Evolutionary conservation across 495 filamentous ascomycete genomes (phyloP).

Genomic region (Penicillium coprophilum): DNA sequence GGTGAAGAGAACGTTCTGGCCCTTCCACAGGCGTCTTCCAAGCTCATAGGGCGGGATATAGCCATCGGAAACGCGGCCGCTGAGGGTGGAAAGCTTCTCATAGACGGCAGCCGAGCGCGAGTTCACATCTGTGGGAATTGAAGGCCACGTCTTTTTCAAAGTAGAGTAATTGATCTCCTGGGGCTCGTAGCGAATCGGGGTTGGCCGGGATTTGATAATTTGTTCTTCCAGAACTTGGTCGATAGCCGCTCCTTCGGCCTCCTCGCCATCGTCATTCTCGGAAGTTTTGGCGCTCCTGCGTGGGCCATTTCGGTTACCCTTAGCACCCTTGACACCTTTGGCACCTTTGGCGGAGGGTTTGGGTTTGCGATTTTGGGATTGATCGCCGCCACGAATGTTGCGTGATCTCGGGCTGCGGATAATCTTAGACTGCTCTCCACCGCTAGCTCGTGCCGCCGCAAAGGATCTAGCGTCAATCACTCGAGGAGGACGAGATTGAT

Average conservation of each 20-base stretch:
- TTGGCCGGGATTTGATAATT: slow-evolving; percentile 29
- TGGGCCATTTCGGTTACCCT: slow-evolving; percentile 14
- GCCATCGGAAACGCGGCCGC: slow-evolving; percentile 40
- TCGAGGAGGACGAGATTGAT: slow-evolving; percentile 30
- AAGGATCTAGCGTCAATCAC: slow-evolving; percentile 45
- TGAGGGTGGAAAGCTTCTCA: slow-evolving; percentile 38
- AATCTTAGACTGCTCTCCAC: slow-evolving; percentile 34
- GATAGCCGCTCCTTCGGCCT: slow-evolving; percentile 24
- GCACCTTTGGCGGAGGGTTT: slow-evolving; percentile 12
- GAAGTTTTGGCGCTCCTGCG: slow-evolving; percentile 9
- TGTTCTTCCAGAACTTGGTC: slow-evolving; percentile 37
- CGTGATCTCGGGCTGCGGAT: slow-evolving; percentile 35
- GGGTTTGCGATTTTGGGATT: slow-evolving; percentile 23
- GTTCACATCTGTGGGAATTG: slow-evolving; percentile 36
- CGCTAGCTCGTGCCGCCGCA: slow-evolving; percentile 29
- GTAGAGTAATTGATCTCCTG: slow-evolving; percentile 27
- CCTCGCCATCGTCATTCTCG: slow-evolving; percentile 30
- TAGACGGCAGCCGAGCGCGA: slow-evolving; percentile 33
- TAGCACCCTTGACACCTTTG: neutral
- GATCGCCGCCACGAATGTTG: slow-evolving; percentile 20
- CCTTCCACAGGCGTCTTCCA: slow-evolving; percentile 40
- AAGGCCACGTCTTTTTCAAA: slow-evolving; percentile 45
- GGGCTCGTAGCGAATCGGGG: slow-evolving; percentile 39
- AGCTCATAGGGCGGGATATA: slow-evolving; percentile 42
- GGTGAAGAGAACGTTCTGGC: slow-evolving; percentile 43